Percentiles rank a stretch among this genome's conserved stretches.
Evolutionary conservation across 2,329 filamentous ascomycete species (phyloP).

Genomic region (Phialemoniopsis sp.): DNA sequence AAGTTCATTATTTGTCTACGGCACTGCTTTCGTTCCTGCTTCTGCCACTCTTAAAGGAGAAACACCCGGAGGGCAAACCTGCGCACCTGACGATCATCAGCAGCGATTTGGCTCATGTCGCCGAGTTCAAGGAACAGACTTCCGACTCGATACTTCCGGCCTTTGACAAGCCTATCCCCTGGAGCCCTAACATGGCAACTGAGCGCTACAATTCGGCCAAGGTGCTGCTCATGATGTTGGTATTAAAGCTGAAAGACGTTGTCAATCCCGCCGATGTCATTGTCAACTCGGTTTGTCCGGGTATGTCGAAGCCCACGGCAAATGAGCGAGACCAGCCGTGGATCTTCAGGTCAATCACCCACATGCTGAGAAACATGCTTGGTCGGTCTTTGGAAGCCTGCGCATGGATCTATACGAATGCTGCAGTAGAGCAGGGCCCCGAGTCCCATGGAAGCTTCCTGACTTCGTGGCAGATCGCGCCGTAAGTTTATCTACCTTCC

Average conservation of each 20-base stretch:
- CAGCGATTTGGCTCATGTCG: constrained; percentile 1
- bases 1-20: constrained; percentile 1
- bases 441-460: constrained; percentile 1
- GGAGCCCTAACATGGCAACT: neutral
- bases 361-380: neutral
- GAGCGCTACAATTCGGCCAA: constrained; percentile 1
- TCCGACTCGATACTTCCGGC: neutral
- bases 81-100: neutral
- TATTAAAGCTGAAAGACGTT: constrained; percentile 1
- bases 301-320: constrained; percentile 1
- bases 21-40: neutral
- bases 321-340: neutral
- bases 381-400: neutral
- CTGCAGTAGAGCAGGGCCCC: neutral
- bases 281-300: neutral
- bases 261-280: neutral
- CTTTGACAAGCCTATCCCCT: constrained; percentile 1
- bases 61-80: neutral
- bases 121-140: neutral
- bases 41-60: neutral
- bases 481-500: neutral
- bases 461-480: constrained; percentile 1
- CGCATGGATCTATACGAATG: constrained; percentile 1
- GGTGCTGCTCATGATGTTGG: neutral
- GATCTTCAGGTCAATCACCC: neutral